Evolutionary conservation across 495 filamentous ascomycete species (phyloP), one percentile per base, ranked within the genome.

Genomic region (Oidiodendron maius): DNA sequence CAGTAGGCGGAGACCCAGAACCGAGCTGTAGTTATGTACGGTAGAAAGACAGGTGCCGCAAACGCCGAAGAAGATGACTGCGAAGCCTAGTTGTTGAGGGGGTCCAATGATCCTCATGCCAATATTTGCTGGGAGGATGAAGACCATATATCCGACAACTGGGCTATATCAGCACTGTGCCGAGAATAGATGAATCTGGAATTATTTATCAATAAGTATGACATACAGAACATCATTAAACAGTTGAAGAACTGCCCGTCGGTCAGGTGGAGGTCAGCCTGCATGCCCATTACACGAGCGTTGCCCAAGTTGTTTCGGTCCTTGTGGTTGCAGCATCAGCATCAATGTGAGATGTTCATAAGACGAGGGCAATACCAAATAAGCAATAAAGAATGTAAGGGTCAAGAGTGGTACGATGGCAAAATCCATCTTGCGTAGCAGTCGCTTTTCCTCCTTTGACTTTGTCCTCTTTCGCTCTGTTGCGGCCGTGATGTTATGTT

Each of bases 301-400:
- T 70, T 71, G 8, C 66, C 69, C 18, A 71, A 63, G 50, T 71
- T 70, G 23, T 58, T 56, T 2, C 69, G 64, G 44, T 70, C 67
- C 16, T 63, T 53, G 28, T 56, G 57, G n/a, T n/a, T n/a, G n/a
- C n/a, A 5, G 60, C 16, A 15, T 42, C 20, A 42, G 15, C 12
- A 1, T 24, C n/a, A 22, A 0, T 41, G 15, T 24, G 20, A 3
- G 18, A 30, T 22, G 6, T 15, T 39, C n/a, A n/a, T n/a, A n/a
- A 2, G 17, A 25, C 12, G 26, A 26, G 22, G 13, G 10, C 11
- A 18, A 12, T 48, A 38, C 45, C 34, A 48, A 13, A 22, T 38
- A 48, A 12, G 45, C 45, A 15, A 48, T 16, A 20, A 48, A 48
- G 45, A 39, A 48, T 4, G 10, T 48, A 3, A 21, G 4, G 1